phyloP scores from a whole-genome alignment of 305 asterid species.

The Solanum chacoense region DNA sequence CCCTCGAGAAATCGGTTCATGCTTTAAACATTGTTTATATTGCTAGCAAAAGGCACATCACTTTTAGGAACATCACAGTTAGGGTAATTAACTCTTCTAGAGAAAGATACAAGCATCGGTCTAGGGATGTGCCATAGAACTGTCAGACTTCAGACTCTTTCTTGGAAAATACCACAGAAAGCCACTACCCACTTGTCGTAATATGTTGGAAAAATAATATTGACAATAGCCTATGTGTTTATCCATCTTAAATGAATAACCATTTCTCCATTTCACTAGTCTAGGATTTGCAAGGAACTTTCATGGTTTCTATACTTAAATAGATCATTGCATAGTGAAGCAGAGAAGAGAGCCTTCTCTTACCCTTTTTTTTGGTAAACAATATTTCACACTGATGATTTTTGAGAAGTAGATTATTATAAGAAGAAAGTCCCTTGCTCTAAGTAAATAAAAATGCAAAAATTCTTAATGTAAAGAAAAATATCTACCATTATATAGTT shows the following conservation, averaged over 20 bases:
- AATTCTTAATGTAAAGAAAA: background rate
- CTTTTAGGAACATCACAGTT: background rate
- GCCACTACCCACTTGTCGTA: background rate
- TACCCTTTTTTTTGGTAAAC: background rate
- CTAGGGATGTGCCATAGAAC: background rate
- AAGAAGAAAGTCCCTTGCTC: background rate
- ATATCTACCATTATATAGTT: background rate
- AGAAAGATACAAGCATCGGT: background rate
- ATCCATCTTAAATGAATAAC: background rate
- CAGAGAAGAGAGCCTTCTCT: background rate
- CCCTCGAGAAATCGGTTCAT: background rate
- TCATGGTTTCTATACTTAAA: background rate
- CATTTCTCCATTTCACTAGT: background rate
- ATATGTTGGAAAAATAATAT: background rate
- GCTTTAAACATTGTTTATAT: background rate
- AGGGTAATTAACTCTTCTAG: background rate
- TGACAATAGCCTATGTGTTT: background rate
- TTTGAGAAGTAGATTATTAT: background rate
- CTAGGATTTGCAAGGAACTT: background rate
- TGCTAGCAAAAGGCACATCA: background rate
- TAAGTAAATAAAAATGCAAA: background rate
- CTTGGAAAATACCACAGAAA: background rate
- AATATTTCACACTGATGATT: background rate
- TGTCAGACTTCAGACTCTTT: background rate
- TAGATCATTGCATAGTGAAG: background rate